These are phyloP conservation scores for Graphiopsis chlorocephala DNA, from an alignment of 2,329 filamentous ascomycete species.

Conservation along the genomic window DNA sequence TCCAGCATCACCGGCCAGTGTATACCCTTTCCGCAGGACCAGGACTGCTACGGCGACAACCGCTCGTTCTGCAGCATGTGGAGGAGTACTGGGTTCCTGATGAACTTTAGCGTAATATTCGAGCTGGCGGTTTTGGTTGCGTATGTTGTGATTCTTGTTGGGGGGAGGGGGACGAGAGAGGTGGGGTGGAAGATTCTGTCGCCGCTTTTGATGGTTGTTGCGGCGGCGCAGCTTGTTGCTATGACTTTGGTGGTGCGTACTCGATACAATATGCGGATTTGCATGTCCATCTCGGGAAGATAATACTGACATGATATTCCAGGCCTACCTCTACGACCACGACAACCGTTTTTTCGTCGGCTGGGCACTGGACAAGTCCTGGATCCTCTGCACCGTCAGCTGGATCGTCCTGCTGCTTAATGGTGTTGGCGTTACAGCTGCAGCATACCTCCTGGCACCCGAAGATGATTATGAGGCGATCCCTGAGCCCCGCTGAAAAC, in stretches of 20 bases:
- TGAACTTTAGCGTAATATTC: conserved; percentile 78
- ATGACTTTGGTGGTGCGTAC: conserved; percentile 77
- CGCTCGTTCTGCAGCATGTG: conserved; percentile 88
- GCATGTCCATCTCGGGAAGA: neutral
- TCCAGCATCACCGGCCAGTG: conserved; percentile 65
- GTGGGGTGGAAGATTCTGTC: conserved; percentile 77
- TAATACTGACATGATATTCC: neutral
- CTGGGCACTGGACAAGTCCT: conserved; percentile 77
- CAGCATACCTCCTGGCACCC: conserved; percentile 67
- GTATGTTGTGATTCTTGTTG: conserved; percentile 72
- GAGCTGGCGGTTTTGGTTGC: conserved; percentile 78
- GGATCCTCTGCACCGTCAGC: conserved; percentile 64
- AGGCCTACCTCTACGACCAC: conserved; percentile 82
- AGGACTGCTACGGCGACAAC: conserved; percentile 65
- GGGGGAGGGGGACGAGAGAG: conserved; percentile 76
- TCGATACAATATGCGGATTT: too few species aligned
- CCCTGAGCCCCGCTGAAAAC: conserved; percentile 7
- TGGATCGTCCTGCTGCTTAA: conserved; percentile 56
- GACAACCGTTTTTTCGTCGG: conserved; percentile 80
- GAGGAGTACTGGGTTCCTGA: conserved; percentile 82
- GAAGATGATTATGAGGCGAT: conserved; percentile 87
- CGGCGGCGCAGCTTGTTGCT: conserved; percentile 67
- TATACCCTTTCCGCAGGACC: conserved; percentile 63
- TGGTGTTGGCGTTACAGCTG: conserved; percentile 59
- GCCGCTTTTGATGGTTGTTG: conserved; percentile 63